Evolutionary conservation across 441 rosid genomes (phyloP).

Genomic region (Rhodomyrtus psidioides): DNA sequence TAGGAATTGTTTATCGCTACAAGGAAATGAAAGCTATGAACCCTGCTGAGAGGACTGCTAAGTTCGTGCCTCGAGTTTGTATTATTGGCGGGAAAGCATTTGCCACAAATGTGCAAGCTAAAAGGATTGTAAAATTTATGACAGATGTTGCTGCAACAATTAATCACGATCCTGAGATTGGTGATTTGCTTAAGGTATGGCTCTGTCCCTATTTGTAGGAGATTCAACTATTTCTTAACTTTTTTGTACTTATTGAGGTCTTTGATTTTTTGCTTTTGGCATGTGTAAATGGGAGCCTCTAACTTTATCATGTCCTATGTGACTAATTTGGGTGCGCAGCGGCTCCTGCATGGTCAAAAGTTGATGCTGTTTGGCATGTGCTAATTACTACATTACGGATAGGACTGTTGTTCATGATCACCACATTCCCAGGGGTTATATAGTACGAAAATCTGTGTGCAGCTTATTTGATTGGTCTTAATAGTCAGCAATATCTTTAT

Average conservation of each 20-base stretch:
- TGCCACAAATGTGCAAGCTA: slow-evolving; percentile 88
- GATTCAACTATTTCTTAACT: background rate
- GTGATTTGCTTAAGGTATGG: slow-evolving; percentile 82
- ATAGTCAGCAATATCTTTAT: background rate
- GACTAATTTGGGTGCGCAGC: background rate
- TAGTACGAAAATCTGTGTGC: background rate
- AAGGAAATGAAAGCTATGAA: slow-evolving; percentile 94
- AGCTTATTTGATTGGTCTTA: background rate
- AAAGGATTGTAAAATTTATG: slow-evolving; percentile 91
- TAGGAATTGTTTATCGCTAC: slow-evolving; percentile 90
- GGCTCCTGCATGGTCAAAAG: background rate
- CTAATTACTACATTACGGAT: background rate
- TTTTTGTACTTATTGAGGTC: background rate
- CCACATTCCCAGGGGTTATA: background rate
- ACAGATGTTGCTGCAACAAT: slow-evolving; percentile 84
- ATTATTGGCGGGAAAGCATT: slow-evolving; percentile 96
- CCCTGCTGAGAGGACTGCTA: slow-evolving; percentile 52
- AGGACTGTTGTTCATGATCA: background rate
- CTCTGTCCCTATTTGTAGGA: background rate
- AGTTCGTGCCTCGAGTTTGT: slow-evolving; percentile 81
- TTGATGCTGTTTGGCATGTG: background rate
- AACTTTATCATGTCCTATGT: background rate
- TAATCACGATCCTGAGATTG: slow-evolving; percentile 83
- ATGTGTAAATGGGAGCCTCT: background rate
- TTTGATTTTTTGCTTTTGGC: background rate